Evolutionary conservation across 257 asterid species (phyloP), one percentile per base, ranked within the genome.

Genomic region (Solanum etuberosum): DNA sequence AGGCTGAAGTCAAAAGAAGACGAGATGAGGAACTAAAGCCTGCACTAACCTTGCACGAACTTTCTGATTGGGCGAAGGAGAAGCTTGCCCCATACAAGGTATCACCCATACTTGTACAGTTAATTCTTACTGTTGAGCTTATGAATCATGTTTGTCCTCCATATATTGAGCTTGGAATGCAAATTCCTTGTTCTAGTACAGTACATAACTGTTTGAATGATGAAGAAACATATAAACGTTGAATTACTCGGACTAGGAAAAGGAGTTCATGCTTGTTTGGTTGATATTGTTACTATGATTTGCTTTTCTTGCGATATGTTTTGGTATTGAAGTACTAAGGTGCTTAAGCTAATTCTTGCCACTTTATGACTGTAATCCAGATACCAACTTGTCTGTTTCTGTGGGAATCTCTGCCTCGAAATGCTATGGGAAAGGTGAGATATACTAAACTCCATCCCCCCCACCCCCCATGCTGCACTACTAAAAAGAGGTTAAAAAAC

Each of bases 41-140:
- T 42, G 96, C 98, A 73, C 92, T 97, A 32, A 92, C 93, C 87
- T 86, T 97, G 92, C 93, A 93, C 86, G 98, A 95, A 93, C 94
- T 97, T 42, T 81, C 93, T 9, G 76, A 77, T 11, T 97, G 99
- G 99, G 99, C 98, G 20, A 95, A 94, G 91, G 97, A 95, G 92
- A 97, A 92, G 90, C 98, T 97, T 43, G 99, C 99, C 34, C 99
- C 99, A 5, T 97, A 97, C 92, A 97, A 97, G 99, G 99, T 97
- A 91, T 85, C 68, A 81, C 31, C 43, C 43, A 48, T 29, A 29
- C n/a, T 18, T 10, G 42, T 12, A 11, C 68, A 48, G 31, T 11
- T 48, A 43, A 43, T 81, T 43, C 67, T 18, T 46, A 29, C 68
- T 80, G 46, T 73, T 16, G 67, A 16, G 42, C 85, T 18, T 29